A percentile compares a stretch with the other conserved stretches of the same genome.
Conservation (phyloP, 2,329 filamentous ascomycete genomes). For the Alternaria gansuensis region DNA sequence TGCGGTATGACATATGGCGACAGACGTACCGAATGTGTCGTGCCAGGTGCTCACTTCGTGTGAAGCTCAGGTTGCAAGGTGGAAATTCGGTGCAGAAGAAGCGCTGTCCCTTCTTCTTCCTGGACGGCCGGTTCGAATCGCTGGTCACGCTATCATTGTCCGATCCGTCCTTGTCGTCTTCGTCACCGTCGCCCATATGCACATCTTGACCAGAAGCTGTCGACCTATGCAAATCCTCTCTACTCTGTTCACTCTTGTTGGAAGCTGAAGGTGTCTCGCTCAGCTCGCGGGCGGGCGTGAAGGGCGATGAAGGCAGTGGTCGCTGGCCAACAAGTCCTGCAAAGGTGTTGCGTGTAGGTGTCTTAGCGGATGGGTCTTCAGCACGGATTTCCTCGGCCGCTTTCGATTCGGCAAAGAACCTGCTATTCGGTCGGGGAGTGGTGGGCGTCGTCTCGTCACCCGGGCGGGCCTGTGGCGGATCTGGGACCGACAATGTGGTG, state of each 20-base stretch:
- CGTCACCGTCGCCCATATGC: slow-evolving; percentile 77
- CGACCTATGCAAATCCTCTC: slow-evolving; percentile 69
- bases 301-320: slow-evolving; percentile 56
- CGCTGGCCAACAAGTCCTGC: slow-evolving; percentile 58
- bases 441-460: slow-evolving; percentile 66
- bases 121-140: slow-evolving; percentile 76
- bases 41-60: slow-evolving; percentile 91
- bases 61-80: slow-evolving; percentile 93
- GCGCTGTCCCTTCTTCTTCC: slow-evolving; percentile 95
- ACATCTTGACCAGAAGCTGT: slow-evolving; percentile 73
- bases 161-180: slow-evolving; percentile 65
- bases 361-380: slow-evolving; percentile 61
- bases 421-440: slow-evolving; percentile 60
- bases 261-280: slow-evolving; percentile 50
- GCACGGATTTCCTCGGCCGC: slow-evolving; percentile 45
- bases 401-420: slow-evolving; percentile 53
- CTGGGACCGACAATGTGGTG: slow-evolving; percentile 59
- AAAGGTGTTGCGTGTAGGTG: slow-evolving; percentile 69
- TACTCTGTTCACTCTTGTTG: slow-evolving; percentile 55
- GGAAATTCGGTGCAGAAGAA: slow-evolving; percentile 98
- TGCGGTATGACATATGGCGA: slow-evolving; percentile 6
- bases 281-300: slow-evolving; percentile 57
- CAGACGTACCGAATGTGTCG: slow-evolving; percentile 82
- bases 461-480: slow-evolving; percentile 55
- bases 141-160: slow-evolving; percentile 61